Percentiles rank a stretch among this genome's conserved stretches.
These are phyloP conservation scores for Coniochaeta hoffmannii DNA, from an alignment of 2,329 filamentous ascomycete genomes.

Conservation along the genomic window DNA sequence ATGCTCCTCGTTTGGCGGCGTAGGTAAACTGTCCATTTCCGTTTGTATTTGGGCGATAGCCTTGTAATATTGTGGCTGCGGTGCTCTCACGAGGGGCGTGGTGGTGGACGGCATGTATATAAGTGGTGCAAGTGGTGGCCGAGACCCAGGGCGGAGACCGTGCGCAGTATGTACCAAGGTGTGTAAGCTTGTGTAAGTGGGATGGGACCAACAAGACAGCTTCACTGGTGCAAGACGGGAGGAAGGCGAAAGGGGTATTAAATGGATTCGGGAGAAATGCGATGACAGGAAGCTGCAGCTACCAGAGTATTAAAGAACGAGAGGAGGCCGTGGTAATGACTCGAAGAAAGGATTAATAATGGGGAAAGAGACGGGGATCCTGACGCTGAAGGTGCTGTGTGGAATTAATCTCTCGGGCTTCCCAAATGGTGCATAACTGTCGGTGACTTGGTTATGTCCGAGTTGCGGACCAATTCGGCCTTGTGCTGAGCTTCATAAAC, in stretches of 20 bases:
- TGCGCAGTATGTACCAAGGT: neutral
- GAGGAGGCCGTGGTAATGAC: conserved; percentile 4
- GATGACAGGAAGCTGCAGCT: neutral
- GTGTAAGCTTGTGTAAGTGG: neutral
- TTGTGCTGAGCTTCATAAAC: conserved; percentile 1
- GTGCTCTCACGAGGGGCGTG: neutral
- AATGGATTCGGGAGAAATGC: neutral
- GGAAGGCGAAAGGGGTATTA: neutral
- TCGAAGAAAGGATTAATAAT: conserved; percentile 11
- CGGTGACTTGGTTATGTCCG: conserved; percentile 32
- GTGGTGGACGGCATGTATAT: neutral
- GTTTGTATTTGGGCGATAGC: conserved; percentile 5
- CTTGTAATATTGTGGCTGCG: conserved; percentile 1
- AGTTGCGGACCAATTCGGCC: conserved; percentile 10
- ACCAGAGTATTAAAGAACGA: conserved; percentile 6
- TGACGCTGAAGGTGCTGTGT: conserved; percentile 3
- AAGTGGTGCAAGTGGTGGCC: neutral
- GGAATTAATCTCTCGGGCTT: conserved; percentile 7
- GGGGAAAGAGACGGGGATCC: conserved; percentile 9
- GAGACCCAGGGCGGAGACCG: neutral
- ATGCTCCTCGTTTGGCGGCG: conserved; percentile 42
- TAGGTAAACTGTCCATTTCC: conserved; percentile 48
- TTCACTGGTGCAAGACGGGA: neutral
- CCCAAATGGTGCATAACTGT: conserved; percentile 16
- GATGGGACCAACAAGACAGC: neutral